Percentiles rank a stretch among this genome's conserved stretches.
Evolutionary conservation across 2,329 filamentous ascomycete genomes (phyloP).

Genomic region (Talaromyces funiculosus): DNA sequence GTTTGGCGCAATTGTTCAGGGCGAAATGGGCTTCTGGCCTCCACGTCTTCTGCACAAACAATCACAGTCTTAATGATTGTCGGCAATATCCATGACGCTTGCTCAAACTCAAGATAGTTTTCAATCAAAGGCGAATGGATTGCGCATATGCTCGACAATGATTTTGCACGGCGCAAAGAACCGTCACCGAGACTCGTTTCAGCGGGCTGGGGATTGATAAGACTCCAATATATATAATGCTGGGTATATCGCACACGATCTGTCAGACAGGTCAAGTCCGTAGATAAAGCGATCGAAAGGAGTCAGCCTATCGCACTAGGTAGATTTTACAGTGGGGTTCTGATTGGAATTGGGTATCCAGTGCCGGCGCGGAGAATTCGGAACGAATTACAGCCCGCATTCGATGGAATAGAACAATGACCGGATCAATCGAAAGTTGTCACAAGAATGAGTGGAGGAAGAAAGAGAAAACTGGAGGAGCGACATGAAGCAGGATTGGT

Average conservation of each 20-base stretch:
- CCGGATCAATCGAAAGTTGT: neutral
- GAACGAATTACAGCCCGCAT: neutral
- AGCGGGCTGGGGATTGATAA: neutral
- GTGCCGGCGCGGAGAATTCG: neutral
- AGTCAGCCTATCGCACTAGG: neutral
- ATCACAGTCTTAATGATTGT: neutral
- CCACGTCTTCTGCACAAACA: neutral
- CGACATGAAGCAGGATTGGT: neutral
- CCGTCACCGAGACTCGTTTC: neutral
- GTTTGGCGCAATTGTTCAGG: neutral
- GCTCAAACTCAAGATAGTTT: neutral
- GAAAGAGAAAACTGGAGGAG: neutral
- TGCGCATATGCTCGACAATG: neutral
- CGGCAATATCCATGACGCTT: neutral
- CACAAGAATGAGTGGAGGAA: neutral
- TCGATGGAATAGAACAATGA: neutral
- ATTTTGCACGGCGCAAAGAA: neutral
- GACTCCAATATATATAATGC: neutral
- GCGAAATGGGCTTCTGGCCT: neutral
- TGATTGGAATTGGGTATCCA: neutral
- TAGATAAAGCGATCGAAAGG: neutral
- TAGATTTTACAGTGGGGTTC: constrained; percentile 7
- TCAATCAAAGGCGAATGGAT: neutral
- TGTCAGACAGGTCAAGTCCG: neutral
- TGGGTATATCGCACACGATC: neutral